Percentiles rank a stretch among this genome's conserved stretches.
Evolutionary conservation across 768 basidiomycete genomes (phyloP).

Genomic region (Fibroporia radiculosa): DNA sequence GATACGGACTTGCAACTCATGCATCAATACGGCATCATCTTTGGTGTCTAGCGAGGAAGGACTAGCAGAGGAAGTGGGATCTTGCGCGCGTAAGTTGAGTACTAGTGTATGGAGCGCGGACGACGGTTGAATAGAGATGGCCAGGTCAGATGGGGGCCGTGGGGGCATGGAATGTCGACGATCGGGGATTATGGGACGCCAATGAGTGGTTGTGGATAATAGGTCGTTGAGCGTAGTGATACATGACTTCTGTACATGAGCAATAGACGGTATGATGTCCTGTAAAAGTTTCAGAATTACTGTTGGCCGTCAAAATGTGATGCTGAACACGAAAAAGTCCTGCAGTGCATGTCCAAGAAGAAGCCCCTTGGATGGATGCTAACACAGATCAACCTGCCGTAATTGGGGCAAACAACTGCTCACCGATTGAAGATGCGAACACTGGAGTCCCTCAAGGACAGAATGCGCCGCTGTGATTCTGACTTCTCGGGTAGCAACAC

Average conservation of each 20-base stretch:
- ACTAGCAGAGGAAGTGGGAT: slow-evolving; percentile 35
- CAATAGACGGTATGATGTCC: slow-evolving; percentile 66
- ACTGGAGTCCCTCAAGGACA: too few species aligned
- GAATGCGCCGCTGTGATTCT: too few species aligned
- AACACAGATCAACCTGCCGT: too few species aligned
- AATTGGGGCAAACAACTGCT: not conserved
- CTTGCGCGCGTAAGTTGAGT: slow-evolving; percentile 48
- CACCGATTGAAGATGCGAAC: not conserved
- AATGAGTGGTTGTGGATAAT: slow-evolving; percentile 35
- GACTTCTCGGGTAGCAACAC: too few species aligned
- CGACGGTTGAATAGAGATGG: slow-evolving; percentile 23
- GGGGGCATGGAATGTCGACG: slow-evolving; percentile 56
- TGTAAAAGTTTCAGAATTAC: too few species aligned
- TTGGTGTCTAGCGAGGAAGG: slow-evolving; percentile 9
- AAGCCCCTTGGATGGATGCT: too few species aligned
- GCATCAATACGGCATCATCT: slow-evolving; percentile 45
- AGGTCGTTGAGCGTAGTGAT: slow-evolving; percentile 67
- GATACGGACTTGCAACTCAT: slow-evolving; percentile 52
- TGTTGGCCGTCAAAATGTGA: slow-evolving; percentile 16
- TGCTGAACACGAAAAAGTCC: not conserved
- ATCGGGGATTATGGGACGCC: slow-evolving; percentile 51
- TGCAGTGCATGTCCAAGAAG: not conserved
- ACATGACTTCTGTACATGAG: slow-evolving; percentile 65
- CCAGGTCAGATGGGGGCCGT: slow-evolving; percentile 21
- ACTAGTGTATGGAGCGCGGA: slow-evolving; percentile 57